A percentile compares a stretch with the other conserved stretches of the same genome.
Conservation (phyloP, 2,329 filamentous ascomycete species). For the Alternaria hordeiaustralica region DNA sequence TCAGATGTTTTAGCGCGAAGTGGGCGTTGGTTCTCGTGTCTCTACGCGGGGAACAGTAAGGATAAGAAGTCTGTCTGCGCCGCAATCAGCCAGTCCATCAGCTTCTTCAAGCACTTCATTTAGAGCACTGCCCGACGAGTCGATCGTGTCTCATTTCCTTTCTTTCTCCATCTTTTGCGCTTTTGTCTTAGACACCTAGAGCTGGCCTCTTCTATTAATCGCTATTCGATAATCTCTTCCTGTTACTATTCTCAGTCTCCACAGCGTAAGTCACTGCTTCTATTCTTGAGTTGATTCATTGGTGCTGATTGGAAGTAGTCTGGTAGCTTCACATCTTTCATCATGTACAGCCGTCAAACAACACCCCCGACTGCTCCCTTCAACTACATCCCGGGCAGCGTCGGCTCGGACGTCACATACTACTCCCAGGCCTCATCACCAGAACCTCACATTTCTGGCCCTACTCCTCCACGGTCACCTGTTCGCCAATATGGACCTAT, state of each 20-base stretch:
- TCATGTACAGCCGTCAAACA: conserved; percentile 54
- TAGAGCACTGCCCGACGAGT: conserved; percentile 44
- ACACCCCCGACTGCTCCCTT: conserved; percentile 52
- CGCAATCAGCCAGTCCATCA: conserved; percentile 39
- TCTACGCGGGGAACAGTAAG: conserved; percentile 32
- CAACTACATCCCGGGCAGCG: conserved; percentile 49
- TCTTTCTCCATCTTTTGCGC: conserved; percentile 32
- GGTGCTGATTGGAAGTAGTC: conserved; percentile 34
- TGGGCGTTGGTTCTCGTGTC: conserved; percentile 42
- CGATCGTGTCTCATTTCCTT: conserved; percentile 48
- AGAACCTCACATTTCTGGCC: conserved; percentile 70
- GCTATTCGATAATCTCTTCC: conserved; percentile 48
- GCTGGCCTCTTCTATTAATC: conserved; percentile 53
- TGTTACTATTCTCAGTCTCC: conserved; percentile 22
- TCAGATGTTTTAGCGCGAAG: conserved; percentile 48
- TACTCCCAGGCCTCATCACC: conserved; percentile 72
- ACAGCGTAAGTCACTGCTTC: conserved; percentile 41
- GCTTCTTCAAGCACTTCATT: conserved; percentile 31
- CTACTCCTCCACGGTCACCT: conserved; percentile 74
- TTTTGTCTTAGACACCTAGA: conserved; percentile 52
- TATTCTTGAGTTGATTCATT: conserved; percentile 1
- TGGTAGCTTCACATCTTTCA: conserved; percentile 44
- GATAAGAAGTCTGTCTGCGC: conserved; percentile 50
- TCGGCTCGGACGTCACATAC: conserved; percentile 62
- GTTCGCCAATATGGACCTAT: conserved; percentile 80